Conservation (phyloP, 345 rosid genomes). For the Nephelium lappaceum region DNA sequence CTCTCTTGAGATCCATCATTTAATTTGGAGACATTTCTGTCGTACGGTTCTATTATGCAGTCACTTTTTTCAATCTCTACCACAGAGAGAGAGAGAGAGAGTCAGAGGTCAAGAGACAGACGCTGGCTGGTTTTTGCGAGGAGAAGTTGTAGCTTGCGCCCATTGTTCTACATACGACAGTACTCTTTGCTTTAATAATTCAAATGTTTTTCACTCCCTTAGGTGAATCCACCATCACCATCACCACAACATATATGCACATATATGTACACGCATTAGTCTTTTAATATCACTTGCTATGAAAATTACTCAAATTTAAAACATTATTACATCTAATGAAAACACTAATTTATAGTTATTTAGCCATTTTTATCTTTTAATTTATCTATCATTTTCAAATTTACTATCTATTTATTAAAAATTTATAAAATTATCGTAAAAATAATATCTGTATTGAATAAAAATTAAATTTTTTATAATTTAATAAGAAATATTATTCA, state of each 20-base stretch:
- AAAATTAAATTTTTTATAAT: no score
- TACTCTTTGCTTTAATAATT: constrained; percentile 19
- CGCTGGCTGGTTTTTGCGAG: constrained; percentile 34
- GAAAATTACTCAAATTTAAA: no score
- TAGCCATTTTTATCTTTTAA: no score
- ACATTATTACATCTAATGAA: no score
- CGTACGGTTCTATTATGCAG: constrained; percentile 38
- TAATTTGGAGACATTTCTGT: constrained; percentile 47
- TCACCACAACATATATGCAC: background rate
- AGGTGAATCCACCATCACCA: constrained; percentile 18
- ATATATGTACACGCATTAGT: no score
- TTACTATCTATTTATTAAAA: no score
- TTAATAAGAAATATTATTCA: no score
- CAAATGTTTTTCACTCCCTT: constrained; percentile 22
- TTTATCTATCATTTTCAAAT: no score
- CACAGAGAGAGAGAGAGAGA: background rate
- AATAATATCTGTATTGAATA: no score
- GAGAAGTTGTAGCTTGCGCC: constrained; percentile 24
- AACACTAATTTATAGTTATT: no score
- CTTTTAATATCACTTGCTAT: no score
- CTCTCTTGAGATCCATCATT: constrained; percentile 47
- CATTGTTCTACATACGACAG: constrained; percentile 27
- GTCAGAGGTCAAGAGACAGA: constrained; percentile 14
- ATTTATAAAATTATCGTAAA: no score
- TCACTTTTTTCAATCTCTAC: constrained; percentile 13